Conservation (phyloP, 2,329 filamentous ascomycete species). For the Alternaria longipes region DNA sequence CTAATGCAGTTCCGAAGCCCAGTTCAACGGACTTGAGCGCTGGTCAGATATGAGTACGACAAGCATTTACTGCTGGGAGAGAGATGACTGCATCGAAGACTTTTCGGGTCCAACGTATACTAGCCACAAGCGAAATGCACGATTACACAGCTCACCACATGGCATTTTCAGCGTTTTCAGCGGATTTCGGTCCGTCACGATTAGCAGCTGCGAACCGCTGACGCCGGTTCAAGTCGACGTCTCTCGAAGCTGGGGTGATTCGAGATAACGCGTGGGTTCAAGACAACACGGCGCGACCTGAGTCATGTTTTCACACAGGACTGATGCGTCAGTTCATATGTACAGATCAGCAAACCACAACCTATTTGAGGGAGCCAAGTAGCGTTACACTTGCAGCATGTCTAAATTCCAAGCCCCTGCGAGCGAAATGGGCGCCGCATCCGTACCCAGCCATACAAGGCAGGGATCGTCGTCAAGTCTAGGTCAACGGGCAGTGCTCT, state of each 20-base stretch:
- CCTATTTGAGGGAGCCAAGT: constrained; percentile 1
- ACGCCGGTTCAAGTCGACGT: constrained; percentile 5
- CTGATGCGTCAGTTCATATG: constrained; percentile 12
- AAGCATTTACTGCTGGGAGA: constrained; percentile 7
- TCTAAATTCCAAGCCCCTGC: background rate
- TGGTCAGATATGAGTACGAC: constrained; percentile 14
- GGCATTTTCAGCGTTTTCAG: constrained; percentile 12
- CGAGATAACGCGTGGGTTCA: background rate
- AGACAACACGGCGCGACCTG: constrained; percentile 7
- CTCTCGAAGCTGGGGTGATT: background rate
- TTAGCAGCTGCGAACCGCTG: constrained; percentile 14
- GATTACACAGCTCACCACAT: constrained; percentile 11
- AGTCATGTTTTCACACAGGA: constrained; percentile 20
- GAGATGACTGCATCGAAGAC: constrained; percentile 15
- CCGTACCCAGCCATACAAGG: background rate
- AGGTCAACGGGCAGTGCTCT: constrained; percentile 4
- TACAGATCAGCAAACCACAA: constrained; percentile 7
- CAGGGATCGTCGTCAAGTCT: constrained; percentile 10
- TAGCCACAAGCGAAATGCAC: constrained; percentile 15
- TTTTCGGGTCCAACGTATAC: constrained; percentile 2
- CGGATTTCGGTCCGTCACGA: constrained; percentile 18
- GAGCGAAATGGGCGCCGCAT: constrained; percentile 1
- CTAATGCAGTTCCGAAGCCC: constrained; percentile 23
- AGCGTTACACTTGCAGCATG: background rate
- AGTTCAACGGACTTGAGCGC: constrained; percentile 38